Evolutionary conservation across 169 alveolate genomes (phyloP).

Genomic region (Plasmodium gaboni): DNA sequence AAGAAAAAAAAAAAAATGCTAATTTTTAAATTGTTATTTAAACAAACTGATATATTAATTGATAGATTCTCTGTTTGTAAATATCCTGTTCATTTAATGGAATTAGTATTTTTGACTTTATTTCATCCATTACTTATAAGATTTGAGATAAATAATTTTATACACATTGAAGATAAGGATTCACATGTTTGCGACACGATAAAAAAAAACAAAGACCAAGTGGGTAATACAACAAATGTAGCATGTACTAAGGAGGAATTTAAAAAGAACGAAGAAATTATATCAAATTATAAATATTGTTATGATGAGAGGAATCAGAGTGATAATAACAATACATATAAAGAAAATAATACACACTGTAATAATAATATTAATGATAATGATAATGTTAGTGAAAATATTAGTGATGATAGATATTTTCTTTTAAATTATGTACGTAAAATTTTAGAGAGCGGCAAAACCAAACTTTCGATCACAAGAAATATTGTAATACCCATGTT

Average conservation of each 20-base stretch:
- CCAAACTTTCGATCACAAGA: slow-evolving; percentile 29
- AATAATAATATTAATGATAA: neutral
- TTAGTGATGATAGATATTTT: neutral
- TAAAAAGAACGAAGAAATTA: too few relatives aligned
- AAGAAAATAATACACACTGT: neutral
- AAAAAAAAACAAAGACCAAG: neutral
- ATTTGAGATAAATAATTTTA: slow-evolving; percentile 16
- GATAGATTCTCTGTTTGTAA: slow-evolving; percentile 31
- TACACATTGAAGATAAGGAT: neutral
- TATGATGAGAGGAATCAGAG: neutral
- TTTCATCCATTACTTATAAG: slow-evolving; percentile 39
- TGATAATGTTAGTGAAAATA: neutral
- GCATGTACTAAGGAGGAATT: neutral
- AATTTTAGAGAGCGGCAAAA: slow-evolving; percentile 26
- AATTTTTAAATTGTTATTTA: neutral
- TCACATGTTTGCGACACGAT: neutral
- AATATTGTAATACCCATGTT: slow-evolving; percentile 36
- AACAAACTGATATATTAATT: slow-evolving; percentile 36
- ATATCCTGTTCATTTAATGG: slow-evolving; percentile 32
- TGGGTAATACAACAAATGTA: neutral
- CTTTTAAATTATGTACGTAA: slow-evolving; percentile 14
- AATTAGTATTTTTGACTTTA: slow-evolving; percentile 11
- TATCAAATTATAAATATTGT: too few relatives aligned
- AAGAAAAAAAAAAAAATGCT: neutral
- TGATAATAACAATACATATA: neutral